Conservation (phyloP, 176 grass and related monocot genomes). For the Ensete glaucum region DNA sequence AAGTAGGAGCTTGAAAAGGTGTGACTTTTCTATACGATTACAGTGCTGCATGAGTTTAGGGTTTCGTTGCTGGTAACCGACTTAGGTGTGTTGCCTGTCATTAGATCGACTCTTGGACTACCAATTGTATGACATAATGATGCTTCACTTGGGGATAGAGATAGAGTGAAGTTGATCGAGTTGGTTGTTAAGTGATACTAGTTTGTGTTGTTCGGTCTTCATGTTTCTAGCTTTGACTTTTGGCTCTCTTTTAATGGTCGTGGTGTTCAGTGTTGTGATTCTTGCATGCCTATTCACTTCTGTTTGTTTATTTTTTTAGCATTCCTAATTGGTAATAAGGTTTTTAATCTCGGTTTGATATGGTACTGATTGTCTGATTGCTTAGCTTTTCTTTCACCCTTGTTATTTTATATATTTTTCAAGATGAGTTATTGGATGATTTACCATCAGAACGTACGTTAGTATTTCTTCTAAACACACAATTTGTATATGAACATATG, state of each 20-base stretch:
- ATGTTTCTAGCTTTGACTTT: background rate
- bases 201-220: background rate
- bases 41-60: background rate
- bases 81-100: background rate
- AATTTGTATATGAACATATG: too few relatives aligned
- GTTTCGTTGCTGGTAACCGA: background rate
- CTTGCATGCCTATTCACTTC: too few relatives aligned
- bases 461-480: too few relatives aligned
- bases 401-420: too few relatives aligned
- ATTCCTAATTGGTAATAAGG: too few relatives aligned
- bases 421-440: too few relatives aligned
- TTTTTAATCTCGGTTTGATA: too few relatives aligned
- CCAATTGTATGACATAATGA: background rate
- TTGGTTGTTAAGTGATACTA: background rate
- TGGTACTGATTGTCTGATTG: too few relatives aligned
- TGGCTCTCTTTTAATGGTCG: background rate
- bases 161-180: background rate
- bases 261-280: background rate
- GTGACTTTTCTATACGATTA: background rate
- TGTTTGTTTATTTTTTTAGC: too few relatives aligned
- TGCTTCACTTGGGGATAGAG: background rate
- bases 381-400: too few relatives aligned
- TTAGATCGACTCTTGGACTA: background rate
- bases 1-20: conserved; percentile 16
- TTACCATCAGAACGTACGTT: too few relatives aligned